Conservation (phyloP, 192 early-diverging fungal genomes). For the Dissophora globulifera region DNA sequence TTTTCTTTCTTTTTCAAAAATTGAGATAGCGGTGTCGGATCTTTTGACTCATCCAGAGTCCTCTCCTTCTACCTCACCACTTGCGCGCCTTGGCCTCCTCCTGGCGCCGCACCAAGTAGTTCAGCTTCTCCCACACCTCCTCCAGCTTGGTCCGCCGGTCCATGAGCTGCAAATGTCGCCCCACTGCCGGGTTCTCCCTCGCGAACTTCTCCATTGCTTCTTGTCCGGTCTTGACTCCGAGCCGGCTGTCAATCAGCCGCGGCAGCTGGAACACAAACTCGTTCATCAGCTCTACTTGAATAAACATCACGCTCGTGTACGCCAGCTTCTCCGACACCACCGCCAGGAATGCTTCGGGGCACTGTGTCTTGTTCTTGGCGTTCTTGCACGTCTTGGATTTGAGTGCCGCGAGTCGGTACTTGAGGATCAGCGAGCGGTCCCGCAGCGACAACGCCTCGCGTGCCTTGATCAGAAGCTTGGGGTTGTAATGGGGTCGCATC, state of each 20-base stretch:
- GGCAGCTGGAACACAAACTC: conserved; percentile 99
- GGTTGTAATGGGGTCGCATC: conserved; percentile 74
- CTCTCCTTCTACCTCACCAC: conserved; percentile 9
- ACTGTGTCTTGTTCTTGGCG: conserved; percentile 88
- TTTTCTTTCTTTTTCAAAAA: background rate
- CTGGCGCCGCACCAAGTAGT: conserved; percentile 66
- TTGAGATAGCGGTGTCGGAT: no score
- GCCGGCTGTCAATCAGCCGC: conserved; percentile 89
- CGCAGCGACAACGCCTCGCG: conserved; percentile 82
- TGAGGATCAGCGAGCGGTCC: conserved; percentile 79
- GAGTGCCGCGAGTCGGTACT: conserved; percentile 83
- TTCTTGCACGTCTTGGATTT: conserved; percentile 84
- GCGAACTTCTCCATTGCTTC: conserved; percentile 90
- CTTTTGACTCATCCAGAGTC: no score
- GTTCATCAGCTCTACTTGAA: conserved; percentile 95
- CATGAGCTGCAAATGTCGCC: conserved; percentile 86
- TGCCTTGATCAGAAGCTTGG: conserved; percentile 80
- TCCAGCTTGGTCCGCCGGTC: conserved; percentile 89
- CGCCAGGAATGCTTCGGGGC: conserved; percentile 93
- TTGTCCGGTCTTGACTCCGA: conserved; percentile 88
- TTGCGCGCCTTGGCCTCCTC: conserved; percentile 60
- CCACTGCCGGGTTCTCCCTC: conserved; percentile 85
- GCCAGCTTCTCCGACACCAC: conserved; percentile 95
- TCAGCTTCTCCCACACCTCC: conserved; percentile 77
- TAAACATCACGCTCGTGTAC: conserved; percentile 97